Conservation (phyloP, 2,329 filamentous ascomycete genomes). For the Fusarium goolgardi region DNA sequence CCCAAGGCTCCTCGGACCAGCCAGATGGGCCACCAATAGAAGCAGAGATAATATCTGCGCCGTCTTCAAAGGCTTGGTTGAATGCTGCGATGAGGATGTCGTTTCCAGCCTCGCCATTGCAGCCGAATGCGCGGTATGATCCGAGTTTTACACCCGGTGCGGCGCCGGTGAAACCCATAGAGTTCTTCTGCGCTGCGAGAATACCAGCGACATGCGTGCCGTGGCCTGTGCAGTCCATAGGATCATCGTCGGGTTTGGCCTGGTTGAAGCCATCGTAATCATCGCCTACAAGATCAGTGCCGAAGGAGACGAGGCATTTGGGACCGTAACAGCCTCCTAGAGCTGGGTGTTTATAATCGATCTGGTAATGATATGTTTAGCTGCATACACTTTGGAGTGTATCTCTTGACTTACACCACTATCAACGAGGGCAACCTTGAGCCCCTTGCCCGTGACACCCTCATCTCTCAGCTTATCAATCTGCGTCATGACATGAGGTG, state of each 20-base stretch:
- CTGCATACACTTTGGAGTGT: fast-evolving
- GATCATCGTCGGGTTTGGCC: slow-evolving; percentile 61
- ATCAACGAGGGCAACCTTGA: slow-evolving; percentile 66
- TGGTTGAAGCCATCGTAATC: slow-evolving; percentile 57
- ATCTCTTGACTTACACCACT: slow-evolving; percentile 59
- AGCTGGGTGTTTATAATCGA: slow-evolving; percentile 72
- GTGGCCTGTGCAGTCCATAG: slow-evolving; percentile 68
- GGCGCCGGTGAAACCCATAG: slow-evolving; percentile 66
- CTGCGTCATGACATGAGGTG: slow-evolving; percentile 68
- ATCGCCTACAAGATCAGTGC: slow-evolving; percentile 69
- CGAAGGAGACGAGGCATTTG: slow-evolving; percentile 68
- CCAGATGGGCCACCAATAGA: slow-evolving; percentile 64
- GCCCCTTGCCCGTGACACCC: slow-evolving; percentile 62
- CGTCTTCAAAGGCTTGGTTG: slow-evolving; percentile 70
- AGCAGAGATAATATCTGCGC: slow-evolving; percentile 67
- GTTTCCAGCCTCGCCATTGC: slow-evolving; percentile 60
- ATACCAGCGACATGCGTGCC: slow-evolving; percentile 73
- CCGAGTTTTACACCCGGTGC: slow-evolving; percentile 67
- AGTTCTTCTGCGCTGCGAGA: slow-evolving; percentile 67
- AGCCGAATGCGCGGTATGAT: slow-evolving; percentile 69
- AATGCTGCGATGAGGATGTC: slow-evolving; percentile 71
- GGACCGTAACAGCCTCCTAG: slow-evolving; percentile 73
- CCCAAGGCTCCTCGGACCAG: slow-evolving; percentile 65
- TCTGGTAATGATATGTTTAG: slow-evolving; percentile 47
- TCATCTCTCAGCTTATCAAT: slow-evolving; percentile 63